Evolutionary conservation across 2,329 filamentous ascomycete genomes (phyloP).

Genomic region (Aspergillus bombycis): DNA sequence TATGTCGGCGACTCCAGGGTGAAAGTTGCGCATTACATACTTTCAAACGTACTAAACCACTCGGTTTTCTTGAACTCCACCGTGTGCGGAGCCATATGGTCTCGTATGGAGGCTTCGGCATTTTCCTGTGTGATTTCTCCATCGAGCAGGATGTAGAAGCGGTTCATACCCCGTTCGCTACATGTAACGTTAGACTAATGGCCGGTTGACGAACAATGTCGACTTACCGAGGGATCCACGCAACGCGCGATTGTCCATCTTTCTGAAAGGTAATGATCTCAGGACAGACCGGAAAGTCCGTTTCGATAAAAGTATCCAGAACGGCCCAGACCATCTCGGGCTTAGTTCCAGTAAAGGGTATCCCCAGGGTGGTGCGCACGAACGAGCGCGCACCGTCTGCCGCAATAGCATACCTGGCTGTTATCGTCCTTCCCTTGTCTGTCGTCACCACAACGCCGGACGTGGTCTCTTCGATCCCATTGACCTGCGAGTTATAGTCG

Average conservation of each 20-base stretch:
- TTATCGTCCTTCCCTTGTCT: background rate
- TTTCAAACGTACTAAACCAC: slow-evolving; percentile 9
- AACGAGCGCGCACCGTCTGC: slow-evolving; percentile 10
- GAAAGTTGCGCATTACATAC: background rate
- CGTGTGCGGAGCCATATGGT: slow-evolving; percentile 4
- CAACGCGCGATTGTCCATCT: slow-evolving; percentile 6
- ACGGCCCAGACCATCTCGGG: slow-evolving; percentile 12
- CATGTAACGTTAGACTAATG: background rate
- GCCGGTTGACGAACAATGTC: background rate
- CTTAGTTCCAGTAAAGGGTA: slow-evolving; percentile 9
- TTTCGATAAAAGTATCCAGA: slow-evolving; percentile 5
- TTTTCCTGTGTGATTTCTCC: slow-evolving; percentile 7
- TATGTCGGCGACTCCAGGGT: too few species aligned
- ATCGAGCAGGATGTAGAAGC: slow-evolving; percentile 5
- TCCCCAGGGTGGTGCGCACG: slow-evolving; percentile 2
- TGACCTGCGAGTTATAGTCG: background rate
- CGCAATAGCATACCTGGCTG: slow-evolving; percentile 5
- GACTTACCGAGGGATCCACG: slow-evolving; percentile 7
- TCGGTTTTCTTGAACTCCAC: slow-evolving; percentile 3
- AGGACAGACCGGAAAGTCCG: slow-evolving; percentile 3
- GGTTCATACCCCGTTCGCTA: slow-evolving; percentile 6
- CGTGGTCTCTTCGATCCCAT: background rate
- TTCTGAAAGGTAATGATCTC: slow-evolving; percentile 10
- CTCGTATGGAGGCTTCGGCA: slow-evolving; percentile 1
- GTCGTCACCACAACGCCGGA: background rate